Percentiles rank a stretch among this genome's conserved stretches.
Conservation (phyloP, 306 rosid species). For the Biancaea sappan region DNA sequence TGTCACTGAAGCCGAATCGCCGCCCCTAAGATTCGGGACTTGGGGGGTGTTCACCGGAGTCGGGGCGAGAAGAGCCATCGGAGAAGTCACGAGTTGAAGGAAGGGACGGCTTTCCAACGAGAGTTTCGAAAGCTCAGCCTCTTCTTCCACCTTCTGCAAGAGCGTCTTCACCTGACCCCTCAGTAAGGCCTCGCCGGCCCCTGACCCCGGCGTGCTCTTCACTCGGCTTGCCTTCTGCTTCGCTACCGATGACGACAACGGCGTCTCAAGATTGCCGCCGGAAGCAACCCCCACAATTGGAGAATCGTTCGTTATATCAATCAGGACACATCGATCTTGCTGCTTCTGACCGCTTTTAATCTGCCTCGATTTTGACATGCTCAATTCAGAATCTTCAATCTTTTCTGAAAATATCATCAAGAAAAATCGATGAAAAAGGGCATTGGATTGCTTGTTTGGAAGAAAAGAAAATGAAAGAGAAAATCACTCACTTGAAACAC, state of each 20-base stretch:
- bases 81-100: conserved; percentile 54
- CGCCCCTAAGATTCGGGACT: conserved; percentile 34
- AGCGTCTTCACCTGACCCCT: conserved; percentile 71
- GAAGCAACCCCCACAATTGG: conserved; percentile 65
- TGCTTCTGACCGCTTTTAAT: conserved; percentile 40
- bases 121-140: conserved; percentile 68
- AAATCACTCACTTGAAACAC: conserved; percentile 46
- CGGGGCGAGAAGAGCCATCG: conserved; percentile 56
- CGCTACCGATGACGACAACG: conserved; percentile 41
- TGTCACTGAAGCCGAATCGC: conserved; percentile 25
- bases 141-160: conserved; percentile 72
- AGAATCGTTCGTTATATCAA: conserved; percentile 68
- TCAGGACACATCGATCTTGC: conserved; percentile 54
- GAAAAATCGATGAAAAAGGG: no score
- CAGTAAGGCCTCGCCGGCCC: conserved; percentile 68
- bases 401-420: conserved; percentile 33
- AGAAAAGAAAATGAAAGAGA: neutral
- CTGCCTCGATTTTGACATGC: conserved; percentile 45
- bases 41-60: conserved; percentile 56
- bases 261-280: conserved; percentile 45
- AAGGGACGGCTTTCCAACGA: conserved; percentile 55
- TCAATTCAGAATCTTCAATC: conserved; percentile 46
- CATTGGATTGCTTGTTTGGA: neutral
- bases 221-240: conserved; percentile 45
- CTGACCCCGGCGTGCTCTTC: conserved; percentile 63